Conservation (phyloP, 2,329 filamentous ascomycete genomes). For the Colletotrichum sp. region DNA sequence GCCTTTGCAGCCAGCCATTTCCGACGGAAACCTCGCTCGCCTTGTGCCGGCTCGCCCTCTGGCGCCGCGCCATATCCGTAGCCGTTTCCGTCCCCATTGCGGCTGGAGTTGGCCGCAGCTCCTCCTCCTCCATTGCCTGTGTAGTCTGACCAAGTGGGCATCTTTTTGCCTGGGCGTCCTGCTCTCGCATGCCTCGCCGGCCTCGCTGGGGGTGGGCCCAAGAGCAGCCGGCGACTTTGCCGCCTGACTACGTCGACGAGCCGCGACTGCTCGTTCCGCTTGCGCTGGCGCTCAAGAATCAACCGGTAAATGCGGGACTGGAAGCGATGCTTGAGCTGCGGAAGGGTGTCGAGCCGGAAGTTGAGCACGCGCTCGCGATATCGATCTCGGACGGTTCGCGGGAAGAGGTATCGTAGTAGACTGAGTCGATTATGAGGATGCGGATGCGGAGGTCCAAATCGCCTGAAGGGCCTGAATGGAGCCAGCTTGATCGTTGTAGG, state of each 20-base stretch:
- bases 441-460: constrained; percentile 41
- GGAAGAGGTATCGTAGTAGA: constrained; percentile 72
- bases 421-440: constrained; percentile 48
- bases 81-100: constrained; percentile 27
- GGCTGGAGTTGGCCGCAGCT: not conserved
- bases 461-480: constrained; percentile 45
- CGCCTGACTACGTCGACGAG: constrained; percentile 47
- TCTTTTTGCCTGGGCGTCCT: constrained; percentile 24
- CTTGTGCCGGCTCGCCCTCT: constrained; percentile 32
- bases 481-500: constrained; percentile 42
- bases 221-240: constrained; percentile 50
- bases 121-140: constrained; percentile 15
- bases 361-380: constrained; percentile 70
- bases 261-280: constrained; percentile 52
- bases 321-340: constrained; percentile 70
- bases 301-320: constrained; percentile 81
- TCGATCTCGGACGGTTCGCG: constrained; percentile 63
- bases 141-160: constrained; percentile 24
- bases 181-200: constrained; percentile 34
- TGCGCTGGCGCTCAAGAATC: constrained; percentile 68
- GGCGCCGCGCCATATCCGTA: constrained; percentile 34
- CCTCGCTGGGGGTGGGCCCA: constrained; percentile 38
- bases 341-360: constrained; percentile 78
- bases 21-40: constrained; percentile 74
- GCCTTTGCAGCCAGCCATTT: constrained; percentile 76